Evolutionary conservation across 345 rosid species (phyloP).

Genomic region (Luvunga scandens): DNA sequence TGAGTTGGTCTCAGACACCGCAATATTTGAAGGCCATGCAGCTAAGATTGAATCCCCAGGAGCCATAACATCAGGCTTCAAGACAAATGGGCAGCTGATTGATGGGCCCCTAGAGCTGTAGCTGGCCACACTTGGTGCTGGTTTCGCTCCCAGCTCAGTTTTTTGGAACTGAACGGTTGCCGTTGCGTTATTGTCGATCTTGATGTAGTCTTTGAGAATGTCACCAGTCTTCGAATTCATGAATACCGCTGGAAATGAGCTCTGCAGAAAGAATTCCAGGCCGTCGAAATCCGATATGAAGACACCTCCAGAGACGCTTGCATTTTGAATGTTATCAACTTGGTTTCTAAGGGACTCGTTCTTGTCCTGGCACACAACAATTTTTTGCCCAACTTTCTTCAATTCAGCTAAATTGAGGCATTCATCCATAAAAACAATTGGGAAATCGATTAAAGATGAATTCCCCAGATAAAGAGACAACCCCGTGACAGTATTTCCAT

Average conservation of each 20-base stretch:
- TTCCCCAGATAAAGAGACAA: constrained; percentile 29
- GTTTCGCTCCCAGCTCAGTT: constrained; percentile 29
- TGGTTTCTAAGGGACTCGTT: constrained; percentile 24
- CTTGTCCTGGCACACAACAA: constrained; percentile 48
- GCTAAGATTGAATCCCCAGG: constrained; percentile 50
- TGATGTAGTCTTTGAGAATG: constrained; percentile 36
- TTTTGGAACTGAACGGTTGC: constrained; percentile 37
- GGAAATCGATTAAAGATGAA: constrained; percentile 14
- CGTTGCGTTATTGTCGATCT: constrained; percentile 21
- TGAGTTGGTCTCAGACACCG: constrained; percentile 10
- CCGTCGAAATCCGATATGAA: constrained; percentile 39
- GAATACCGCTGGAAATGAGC: constrained; percentile 35
- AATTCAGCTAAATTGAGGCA: constrained; percentile 29
- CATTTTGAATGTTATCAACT: constrained; percentile 16
- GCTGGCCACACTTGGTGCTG: constrained; percentile 42
- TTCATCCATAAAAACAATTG: constrained; percentile 36
- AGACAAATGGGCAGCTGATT: constrained; percentile 38
- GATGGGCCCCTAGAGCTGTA: constrained; percentile 70
- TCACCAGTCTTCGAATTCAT: constrained; percentile 26
- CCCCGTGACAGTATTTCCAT: constrained; percentile 29
- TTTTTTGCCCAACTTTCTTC: constrained; percentile 20
- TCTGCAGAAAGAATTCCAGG: constrained; percentile 12
- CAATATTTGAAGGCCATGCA: constrained; percentile 43
- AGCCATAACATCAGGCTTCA: constrained; percentile 59
- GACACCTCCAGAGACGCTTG: constrained; percentile 31